A percentile compares a stretch with the other conserved stretches of the same genome.
Conservation (phyloP, 2,329 filamentous ascomycete species). For the Verticillium albo-atrum region DNA sequence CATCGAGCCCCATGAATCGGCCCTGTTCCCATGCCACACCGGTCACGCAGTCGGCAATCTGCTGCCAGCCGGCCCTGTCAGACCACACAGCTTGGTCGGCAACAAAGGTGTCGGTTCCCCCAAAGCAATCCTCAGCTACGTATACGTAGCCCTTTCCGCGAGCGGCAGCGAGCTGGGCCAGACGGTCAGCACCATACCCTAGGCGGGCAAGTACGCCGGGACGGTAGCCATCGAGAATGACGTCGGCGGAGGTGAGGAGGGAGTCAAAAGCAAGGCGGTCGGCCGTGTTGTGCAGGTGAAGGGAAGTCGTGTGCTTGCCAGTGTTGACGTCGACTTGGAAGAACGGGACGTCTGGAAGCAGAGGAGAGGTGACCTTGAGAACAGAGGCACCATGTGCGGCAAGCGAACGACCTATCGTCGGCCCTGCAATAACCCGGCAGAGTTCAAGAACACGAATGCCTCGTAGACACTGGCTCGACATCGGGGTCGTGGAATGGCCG, state of each 20-base stretch:
- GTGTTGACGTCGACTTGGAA: constrained; percentile 63
- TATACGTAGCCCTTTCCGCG: constrained; percentile 56
- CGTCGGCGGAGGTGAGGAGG: constrained; percentile 52
- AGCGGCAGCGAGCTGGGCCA: constrained; percentile 40
- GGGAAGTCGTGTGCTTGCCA: constrained; percentile 56
- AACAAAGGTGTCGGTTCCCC: constrained; percentile 39
- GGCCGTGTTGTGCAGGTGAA: constrained; percentile 46
- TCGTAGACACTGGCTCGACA: constrained; percentile 34
- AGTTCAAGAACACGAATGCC: constrained; percentile 65
- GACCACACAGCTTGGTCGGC: constrained; percentile 43
- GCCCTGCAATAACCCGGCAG: constrained; percentile 64
- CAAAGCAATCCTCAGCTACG: constrained; percentile 61
- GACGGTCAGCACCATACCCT: constrained; percentile 49
- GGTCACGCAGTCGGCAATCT: constrained; percentile 57
- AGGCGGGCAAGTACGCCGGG: constrained; percentile 53
- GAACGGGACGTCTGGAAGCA: constrained; percentile 58
- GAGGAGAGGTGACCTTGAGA: constrained; percentile 58
- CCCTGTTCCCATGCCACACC: constrained; percentile 49
- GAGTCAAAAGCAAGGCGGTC: constrained; percentile 48
- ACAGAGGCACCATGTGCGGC: constrained; percentile 67
- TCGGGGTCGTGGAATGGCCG: constrained; percentile 9
- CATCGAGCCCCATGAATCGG: constrained; percentile 45
- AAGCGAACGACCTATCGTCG: constrained; percentile 59
- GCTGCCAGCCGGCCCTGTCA: constrained; percentile 57
- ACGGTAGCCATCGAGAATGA: constrained; percentile 60